Base-by-base conservation (phyloP, 2,329 filamentous ascomycete genomes). In the Apiospora marii region DNA sequence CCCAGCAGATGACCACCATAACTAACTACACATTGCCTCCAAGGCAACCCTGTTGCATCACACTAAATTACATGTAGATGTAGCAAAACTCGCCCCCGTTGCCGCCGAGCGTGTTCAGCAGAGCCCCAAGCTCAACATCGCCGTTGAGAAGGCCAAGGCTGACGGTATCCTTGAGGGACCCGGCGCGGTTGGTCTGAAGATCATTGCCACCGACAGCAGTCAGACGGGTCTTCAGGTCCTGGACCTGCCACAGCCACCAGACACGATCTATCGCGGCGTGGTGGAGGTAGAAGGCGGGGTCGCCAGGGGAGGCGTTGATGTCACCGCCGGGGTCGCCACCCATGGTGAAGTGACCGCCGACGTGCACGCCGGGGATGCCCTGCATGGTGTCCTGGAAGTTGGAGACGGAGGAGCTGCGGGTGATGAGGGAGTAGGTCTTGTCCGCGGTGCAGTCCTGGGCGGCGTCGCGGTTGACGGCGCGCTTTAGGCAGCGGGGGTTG, bases 321-420 rank as follows among this genome's bases (percentile, higher is more conserved):
- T 78, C 75, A 30, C 72, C 74, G 4, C 73, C 76, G 7, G 77
- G 76, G 73, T 80, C 78, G n/a, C 80, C 80, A 53, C 78, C 78
- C 5, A 80, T 74, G 24, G 76, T 79, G 68, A 78, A 78, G 68
- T 81, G 79, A 7, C 80, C 79, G 12, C 75, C 78, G 24, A 73
- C 75, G 68, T 77, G 79, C 1, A 79, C 76, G 5, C 80, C 81
- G 43, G 77, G 76, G 24, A 79, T 73, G 0, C 81, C 82, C 75
- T 84, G 80, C 80, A 84, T 81, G 43, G 72, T 71, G 49, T 75
- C 76, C 77, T 84, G 80, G 72, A 84, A 84, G n/a, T 74, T 75
- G 13, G 64, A 71, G 49, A 84, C 78, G 48, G 81, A 76, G 22
- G 58, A n/a, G 72, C 72, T 73, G 14, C 72, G 24, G 16, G 46